Evolutionary conservation across 805 yeast species (phyloP).

Genomic region (Spathaspora gorwiae): DNA sequence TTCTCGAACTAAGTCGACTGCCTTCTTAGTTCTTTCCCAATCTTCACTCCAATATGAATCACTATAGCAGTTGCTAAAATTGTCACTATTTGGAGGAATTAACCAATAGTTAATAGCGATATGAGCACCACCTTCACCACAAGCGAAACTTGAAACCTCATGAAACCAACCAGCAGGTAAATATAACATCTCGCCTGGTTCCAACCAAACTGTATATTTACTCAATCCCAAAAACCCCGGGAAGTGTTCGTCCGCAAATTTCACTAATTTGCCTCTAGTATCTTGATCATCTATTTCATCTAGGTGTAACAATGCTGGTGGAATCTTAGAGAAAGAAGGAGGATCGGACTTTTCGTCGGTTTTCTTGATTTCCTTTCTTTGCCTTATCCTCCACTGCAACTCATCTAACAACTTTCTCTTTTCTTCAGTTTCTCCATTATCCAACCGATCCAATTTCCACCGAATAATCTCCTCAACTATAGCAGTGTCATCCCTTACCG

Average conservation of each 20-base stretch:
- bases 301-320: constrained; percentile 58
- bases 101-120: constrained; percentile 74
- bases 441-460: constrained; percentile 33
- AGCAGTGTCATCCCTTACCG: constrained; percentile 59
- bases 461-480: constrained; percentile 45
- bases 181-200: constrained; percentile 64
- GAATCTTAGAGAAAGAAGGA: constrained; percentile 63
- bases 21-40: constrained; percentile 38
- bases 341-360: constrained; percentile 33
- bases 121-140: constrained; percentile 32
- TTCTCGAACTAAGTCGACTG: constrained; percentile 12
- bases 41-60: constrained; percentile 54
- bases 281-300: constrained; percentile 42
- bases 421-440: constrained; percentile 15
- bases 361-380: constrained; percentile 2
- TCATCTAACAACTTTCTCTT: constrained; percentile 10
- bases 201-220: constrained; percentile 43
- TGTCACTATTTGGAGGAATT: constrained; percentile 51
- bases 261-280: constrained; percentile 21
- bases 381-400: constrained; percentile 5
- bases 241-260: constrained; percentile 38
- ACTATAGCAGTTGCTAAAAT: constrained; percentile 32
- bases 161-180: constrained; percentile 82
- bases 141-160: constrained; percentile 66
- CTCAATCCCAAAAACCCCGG: constrained; percentile 45